phyloP scores from a whole-genome alignment of 139 green algal species.

The Chlamydomonas sp. region DNA sequence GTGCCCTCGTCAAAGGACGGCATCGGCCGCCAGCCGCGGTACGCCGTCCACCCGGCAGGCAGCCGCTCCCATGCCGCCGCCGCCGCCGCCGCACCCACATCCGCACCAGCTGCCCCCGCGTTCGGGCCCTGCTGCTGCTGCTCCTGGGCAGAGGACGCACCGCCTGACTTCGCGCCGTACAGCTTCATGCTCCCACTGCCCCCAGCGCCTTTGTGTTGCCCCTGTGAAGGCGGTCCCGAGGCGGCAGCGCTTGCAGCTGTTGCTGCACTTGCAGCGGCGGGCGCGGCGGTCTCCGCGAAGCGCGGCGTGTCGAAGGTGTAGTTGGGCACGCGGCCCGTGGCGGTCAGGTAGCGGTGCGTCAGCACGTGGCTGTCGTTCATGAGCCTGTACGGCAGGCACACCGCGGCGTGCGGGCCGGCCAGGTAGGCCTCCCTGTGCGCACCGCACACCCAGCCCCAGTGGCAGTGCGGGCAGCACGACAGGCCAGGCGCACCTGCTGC shows the following conservation, averaged over 20 bases:
- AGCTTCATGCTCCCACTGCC: neutral
- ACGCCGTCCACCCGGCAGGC: conserved; percentile 25
- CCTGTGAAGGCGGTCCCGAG: no score
- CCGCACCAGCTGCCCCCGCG: neutral
- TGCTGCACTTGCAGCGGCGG: neutral
- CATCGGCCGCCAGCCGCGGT: conserved; percentile 33
- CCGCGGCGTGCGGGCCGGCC: neutral
- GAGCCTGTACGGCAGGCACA: conserved; percentile 15
- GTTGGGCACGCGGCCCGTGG: conserved; percentile 34
- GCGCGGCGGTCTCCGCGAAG: neutral
- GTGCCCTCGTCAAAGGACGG: conserved; percentile 5
- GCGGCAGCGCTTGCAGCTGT: no score
- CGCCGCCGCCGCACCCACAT: no score
- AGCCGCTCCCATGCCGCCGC: conserved; percentile 3
- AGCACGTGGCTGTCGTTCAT: conserved; percentile 26
- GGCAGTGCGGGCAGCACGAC: conserved; percentile 29
- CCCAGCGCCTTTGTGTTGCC: neutral
- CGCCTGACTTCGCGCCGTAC: no score
- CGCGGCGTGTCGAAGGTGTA: conserved; percentile 13
- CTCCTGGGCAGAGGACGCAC: no score
- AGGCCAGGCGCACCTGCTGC: neutral
- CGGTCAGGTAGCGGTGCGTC: conserved; percentile 26
- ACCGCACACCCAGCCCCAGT: conserved; percentile 29
- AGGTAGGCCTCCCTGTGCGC: conserved; percentile 16
- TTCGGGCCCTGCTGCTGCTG: no score